Base-by-base conservation (phyloP, 352 stramenopile species). In the Phytophthora citrophthora region DNA sequence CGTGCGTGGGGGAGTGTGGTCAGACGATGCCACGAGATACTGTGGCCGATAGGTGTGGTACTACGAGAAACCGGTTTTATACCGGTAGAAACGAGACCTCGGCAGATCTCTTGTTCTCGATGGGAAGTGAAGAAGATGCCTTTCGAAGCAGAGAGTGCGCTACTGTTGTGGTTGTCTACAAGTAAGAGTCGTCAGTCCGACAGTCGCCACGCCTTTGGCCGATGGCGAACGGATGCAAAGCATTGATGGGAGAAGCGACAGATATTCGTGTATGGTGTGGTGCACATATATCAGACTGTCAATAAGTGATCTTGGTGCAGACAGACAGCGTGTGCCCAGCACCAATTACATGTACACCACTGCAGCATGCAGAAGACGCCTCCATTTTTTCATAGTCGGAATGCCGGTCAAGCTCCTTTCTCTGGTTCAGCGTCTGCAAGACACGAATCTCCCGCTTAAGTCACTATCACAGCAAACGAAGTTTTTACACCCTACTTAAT, bases 21-120 rank as follows among this genome's bases (percentile, higher is more conserved):
- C 51, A 24, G 34, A 68, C 59, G 59, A 61, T 32, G 51, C 24
- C 59, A 62, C 59, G 59, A 67, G 50, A 61, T 67, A 47, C 41
- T 48, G 49, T 62, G 45, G 39, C 38, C 50, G 18, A 34, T 36
- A 29, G 13, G 27, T 54, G 34, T 18, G 31, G 43, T 27, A 51
- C 40, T 15, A 8, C 8, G 23, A 12, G n/a, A 24, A 41, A 61
- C 53, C 53, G 53, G 53, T 61, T 52, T 26, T 41, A 9, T 23
- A n/a, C 6, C 24, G 16, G 24, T 58, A 58, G 38, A 61, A 61
- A 54, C 54, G 41, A 20, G 43, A 61, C 41, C 52, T 34, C 10
- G n/a, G n/a, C n/a, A n/a, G n/a, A n/a, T 51, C 27, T 44, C 40
- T 60, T 27, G 20, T 20, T 27, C 39, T 59, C 15, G 18, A 12